phyloP scores from a whole-genome alignment of 495 filamentous ascomycete species.

The Aspergillus homomorphus region DNA sequence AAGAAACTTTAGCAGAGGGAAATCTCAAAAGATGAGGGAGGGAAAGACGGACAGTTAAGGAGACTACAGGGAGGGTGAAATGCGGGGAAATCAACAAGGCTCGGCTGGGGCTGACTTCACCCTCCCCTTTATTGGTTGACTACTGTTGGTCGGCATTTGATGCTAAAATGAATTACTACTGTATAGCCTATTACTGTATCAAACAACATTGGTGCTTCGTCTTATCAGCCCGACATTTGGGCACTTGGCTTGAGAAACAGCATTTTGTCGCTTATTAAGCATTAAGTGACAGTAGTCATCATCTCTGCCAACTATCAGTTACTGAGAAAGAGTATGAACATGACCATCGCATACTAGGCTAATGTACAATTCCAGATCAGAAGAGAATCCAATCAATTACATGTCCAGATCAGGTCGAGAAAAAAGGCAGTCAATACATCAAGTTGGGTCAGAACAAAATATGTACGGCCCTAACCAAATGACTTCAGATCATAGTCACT shows the following conservation, averaged over 20 bases:
- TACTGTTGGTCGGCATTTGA: not conserved
- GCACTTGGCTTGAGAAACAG: too few relatives aligned
- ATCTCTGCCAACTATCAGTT: not conserved
- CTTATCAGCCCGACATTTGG: too few relatives aligned
- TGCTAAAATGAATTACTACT: too few relatives aligned
- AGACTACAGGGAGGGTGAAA: slow-evolving; percentile 22
- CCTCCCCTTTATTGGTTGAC: not conserved
- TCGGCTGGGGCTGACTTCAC: not conserved
- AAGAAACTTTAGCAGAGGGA: not conserved
- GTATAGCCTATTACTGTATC: too few relatives aligned
- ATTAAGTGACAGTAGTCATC: too few relatives aligned
- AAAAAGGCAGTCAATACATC: too few relatives aligned
- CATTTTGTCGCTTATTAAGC: too few relatives aligned
- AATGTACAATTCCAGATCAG: not conserved
- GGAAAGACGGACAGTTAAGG: not conserved
- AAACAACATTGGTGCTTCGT: too few relatives aligned
- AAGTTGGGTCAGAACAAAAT: too few relatives aligned
- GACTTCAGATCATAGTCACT: too few relatives aligned
- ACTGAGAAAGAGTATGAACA: not conserved
- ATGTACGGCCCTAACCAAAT: too few relatives aligned
- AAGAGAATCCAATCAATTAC: not conserved
- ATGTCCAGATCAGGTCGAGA: not conserved
- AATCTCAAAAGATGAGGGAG: not conserved
- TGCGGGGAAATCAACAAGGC: slow-evolving; percentile 19
- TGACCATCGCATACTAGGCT: not conserved